Conservation (phyloP, 1,139 yeast genomes). For the Candida sp. region DNA sequence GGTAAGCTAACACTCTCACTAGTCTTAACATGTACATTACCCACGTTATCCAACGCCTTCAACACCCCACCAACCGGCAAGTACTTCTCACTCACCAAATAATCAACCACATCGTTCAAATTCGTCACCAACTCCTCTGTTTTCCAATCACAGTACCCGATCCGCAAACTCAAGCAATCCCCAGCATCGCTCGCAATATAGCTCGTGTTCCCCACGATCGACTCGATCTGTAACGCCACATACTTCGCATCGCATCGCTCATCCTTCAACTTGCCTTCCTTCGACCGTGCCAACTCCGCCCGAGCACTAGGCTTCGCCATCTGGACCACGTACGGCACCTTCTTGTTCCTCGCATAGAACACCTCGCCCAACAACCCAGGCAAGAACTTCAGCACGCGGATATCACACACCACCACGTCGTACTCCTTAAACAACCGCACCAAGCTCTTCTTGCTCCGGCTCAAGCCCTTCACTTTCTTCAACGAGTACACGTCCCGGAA, state of each 20-base stretch:
- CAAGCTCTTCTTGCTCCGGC: slow-evolving; percentile 46
- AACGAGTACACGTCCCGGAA: slow-evolving; percentile 63
- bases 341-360: slow-evolving; percentile 61
- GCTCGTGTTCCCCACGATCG: slow-evolving; percentile 63
- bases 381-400: slow-evolving; percentile 61
- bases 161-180: slow-evolving; percentile 49
- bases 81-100: slow-evolving; percentile 49
- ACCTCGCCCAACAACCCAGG: slow-evolving; percentile 60
- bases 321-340: slow-evolving; percentile 68
- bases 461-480: slow-evolving; percentile 54
- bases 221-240: slow-evolving; percentile 61
- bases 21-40: slow-evolving; percentile 62
- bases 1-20: slow-evolving; percentile 66
- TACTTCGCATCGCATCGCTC: slow-evolving; percentile 65
- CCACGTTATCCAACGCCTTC: slow-evolving; percentile 42
- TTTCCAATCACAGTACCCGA: slow-evolving; percentile 57
- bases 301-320: slow-evolving; percentile 58
- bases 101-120: slow-evolving; percentile 57
- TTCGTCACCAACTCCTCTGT: slow-evolving; percentile 51
- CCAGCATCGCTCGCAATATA: slow-evolving; percentile 64
- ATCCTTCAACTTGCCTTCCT: slow-evolving; percentile 48
- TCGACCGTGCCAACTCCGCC: slow-evolving; percentile 38
- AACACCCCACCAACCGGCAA: slow-evolving; percentile 66
- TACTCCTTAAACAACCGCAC: slow-evolving; percentile 55
- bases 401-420: slow-evolving; percentile 70